These are phyloP conservation scores for Claviceps cyperi DNA, from an alignment of 2,329 filamentous ascomycete species.

Conservation along the genomic window DNA sequence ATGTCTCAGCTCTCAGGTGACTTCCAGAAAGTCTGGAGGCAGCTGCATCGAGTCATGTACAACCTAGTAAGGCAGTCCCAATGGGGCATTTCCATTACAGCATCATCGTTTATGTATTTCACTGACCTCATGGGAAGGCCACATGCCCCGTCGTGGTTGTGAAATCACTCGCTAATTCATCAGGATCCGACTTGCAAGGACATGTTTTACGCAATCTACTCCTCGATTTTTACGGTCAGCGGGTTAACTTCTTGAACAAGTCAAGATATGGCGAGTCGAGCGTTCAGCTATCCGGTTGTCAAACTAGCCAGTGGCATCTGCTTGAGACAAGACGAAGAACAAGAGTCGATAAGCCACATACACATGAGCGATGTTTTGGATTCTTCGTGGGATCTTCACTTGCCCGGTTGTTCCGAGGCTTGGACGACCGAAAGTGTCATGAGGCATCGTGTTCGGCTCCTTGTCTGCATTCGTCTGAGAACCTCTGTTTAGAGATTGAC, in stretches of 20 bases:
- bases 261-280: neutral
- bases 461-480: too few species aligned
- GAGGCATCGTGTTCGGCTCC: too few species aligned
- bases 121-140: neutral
- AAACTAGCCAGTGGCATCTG: too few species aligned
- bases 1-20: constrained; percentile 7
- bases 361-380: too few species aligned
- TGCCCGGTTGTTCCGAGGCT: too few species aligned
- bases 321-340: too few species aligned
- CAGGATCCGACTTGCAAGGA: neutral
- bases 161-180: neutral
- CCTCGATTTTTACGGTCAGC: neutral
- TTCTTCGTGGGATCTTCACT: too few species aligned
- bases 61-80: neutral
- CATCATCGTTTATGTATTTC: neutral
- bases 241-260: neutral
- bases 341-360: too few species aligned
- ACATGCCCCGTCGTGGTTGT: neutral
- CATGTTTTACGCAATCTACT: neutral
- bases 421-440: too few species aligned
- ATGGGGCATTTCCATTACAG: neutral
- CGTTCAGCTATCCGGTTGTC: too few species aligned
- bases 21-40: constrained; percentile 7
- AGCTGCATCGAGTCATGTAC: constrained; percentile 1
- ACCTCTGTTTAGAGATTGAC: too few species aligned